Conservation (phyloP, 257 asterid species). For the Solanum tarapatanum region DNA sequence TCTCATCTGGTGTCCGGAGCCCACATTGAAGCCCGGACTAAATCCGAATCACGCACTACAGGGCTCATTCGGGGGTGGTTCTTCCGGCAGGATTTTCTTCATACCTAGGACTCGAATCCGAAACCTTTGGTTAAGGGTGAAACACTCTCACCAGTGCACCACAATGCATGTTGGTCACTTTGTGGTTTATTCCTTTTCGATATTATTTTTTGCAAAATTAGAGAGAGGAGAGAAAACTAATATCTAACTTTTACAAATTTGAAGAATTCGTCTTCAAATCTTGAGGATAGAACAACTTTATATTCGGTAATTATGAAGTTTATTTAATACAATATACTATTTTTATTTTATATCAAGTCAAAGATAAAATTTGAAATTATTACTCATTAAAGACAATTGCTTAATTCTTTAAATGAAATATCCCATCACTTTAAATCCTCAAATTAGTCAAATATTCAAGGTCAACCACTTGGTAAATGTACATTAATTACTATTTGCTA, state of each 20-base stretch:
- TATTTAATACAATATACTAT: too few relatives aligned
- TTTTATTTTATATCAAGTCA: too few relatives aligned
- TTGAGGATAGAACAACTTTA: neutral
- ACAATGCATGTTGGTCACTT: too few relatives aligned
- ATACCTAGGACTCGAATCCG: rapidly evolving
- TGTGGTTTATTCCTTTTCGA: neutral
- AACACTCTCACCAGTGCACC: rapidly evolving
- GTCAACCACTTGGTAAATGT: neutral
- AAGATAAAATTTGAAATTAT: neutral
- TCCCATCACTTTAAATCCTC: neutral
- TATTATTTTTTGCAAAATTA: neutral
- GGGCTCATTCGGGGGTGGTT: too few relatives aligned
- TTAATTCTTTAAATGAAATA: neutral
- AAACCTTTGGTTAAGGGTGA: too few relatives aligned
- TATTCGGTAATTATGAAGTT: neutral
- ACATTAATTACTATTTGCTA: neutral
- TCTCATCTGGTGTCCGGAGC: too few relatives aligned
- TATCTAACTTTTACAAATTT: neutral
- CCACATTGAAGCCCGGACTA: too few relatives aligned
- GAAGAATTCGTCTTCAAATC: neutral
- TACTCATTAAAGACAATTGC: neutral
- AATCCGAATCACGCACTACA: too few relatives aligned
- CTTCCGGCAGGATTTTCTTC: rapidly evolving
- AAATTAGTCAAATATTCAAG: neutral
- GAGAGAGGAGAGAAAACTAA: neutral